These are phyloP conservation scores for Penicillium glabrum DNA, from an alignment of 2,329 filamentous ascomycete genomes.

Conservation along the genomic window DNA sequence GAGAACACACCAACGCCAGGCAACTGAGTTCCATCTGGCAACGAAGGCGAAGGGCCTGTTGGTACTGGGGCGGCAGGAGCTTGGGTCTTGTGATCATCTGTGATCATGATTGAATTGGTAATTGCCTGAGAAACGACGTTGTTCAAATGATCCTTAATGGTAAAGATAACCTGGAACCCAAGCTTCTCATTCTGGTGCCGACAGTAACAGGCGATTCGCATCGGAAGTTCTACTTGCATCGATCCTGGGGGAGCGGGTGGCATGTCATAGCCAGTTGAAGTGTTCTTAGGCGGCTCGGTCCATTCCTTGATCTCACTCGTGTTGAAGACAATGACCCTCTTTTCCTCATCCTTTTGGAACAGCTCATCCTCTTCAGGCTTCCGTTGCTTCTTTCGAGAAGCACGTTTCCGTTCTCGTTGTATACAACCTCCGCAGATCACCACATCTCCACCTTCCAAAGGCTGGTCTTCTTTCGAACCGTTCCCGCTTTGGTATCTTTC, in stretches of 20 bases:
- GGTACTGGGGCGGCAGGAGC: constrained; percentile 42
- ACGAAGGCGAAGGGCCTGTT: constrained; percentile 33
- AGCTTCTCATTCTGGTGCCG: constrained; percentile 91
- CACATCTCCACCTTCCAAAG: constrained; percentile 88
- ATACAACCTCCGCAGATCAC: constrained; percentile 92
- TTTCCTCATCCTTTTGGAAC: constrained; percentile 77
- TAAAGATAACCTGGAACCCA: constrained; percentile 92
- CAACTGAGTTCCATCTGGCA: constrained; percentile 41
- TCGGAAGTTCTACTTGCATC: constrained; percentile 79
- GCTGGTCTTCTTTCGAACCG: constrained; percentile 63
- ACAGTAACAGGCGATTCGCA: constrained; percentile 97
- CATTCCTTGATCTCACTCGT: constrained; percentile 84
- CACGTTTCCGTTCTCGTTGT: constrained; percentile 84
- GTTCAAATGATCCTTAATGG: constrained; percentile 77
- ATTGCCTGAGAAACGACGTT: constrained; percentile 80
- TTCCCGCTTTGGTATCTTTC: constrained; percentile 41
- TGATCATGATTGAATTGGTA: constrained; percentile 90
- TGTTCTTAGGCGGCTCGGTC: constrained; percentile 61
- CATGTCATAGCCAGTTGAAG: constrained; percentile 47
- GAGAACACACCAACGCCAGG: constrained; percentile 47
- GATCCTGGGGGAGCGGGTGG: constrained; percentile 53
- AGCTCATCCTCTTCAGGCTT: constrained; percentile 89
- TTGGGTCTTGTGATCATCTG: constrained; percentile 94
- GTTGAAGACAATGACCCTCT: constrained; percentile 87
- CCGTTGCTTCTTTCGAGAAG: constrained; percentile 88